Percentiles rank a stretch among this genome's conserved stretches.
Conservation (phyloP, 2,329 filamentous ascomycete genomes). For the Aureobasidium sp. region DNA sequence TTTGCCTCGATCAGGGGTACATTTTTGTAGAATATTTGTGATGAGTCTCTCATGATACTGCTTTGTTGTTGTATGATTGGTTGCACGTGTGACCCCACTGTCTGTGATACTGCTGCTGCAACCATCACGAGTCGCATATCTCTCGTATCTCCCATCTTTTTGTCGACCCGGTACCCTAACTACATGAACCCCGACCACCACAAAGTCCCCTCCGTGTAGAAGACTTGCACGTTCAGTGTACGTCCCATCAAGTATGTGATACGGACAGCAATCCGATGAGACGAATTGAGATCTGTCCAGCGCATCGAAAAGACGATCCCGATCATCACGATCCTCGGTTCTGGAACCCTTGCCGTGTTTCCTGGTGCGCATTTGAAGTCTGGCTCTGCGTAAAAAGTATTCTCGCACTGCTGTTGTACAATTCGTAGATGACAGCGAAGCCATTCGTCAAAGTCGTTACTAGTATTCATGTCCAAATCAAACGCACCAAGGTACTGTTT, state of each 20-base stretch:
- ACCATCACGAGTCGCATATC: not conserved
- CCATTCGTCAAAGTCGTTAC: no score
- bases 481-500: not conserved
- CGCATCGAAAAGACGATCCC: not conserved
- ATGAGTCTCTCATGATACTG: not conserved
- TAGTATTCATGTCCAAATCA: not conserved
- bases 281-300: not conserved
- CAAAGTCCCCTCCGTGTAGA: not conserved
- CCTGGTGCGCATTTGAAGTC: not conserved
- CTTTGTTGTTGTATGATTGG: not conserved
- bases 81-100: not conserved
- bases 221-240: not conserved
- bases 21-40: not conserved
- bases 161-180: not conserved
- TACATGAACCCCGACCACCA: not conserved
- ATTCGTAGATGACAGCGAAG: no score
- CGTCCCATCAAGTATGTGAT: not conserved
- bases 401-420: not conserved
- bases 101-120: not conserved
- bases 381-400: not conserved
- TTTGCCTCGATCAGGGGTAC: not conserved
- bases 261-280: not conserved
- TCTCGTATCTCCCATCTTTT: not conserved
- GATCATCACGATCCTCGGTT: not conserved
- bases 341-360: not conserved